phyloP scores from a whole-genome alignment of 2,329 filamentous ascomycete genomes.

The Beauveria sp. region DNA sequence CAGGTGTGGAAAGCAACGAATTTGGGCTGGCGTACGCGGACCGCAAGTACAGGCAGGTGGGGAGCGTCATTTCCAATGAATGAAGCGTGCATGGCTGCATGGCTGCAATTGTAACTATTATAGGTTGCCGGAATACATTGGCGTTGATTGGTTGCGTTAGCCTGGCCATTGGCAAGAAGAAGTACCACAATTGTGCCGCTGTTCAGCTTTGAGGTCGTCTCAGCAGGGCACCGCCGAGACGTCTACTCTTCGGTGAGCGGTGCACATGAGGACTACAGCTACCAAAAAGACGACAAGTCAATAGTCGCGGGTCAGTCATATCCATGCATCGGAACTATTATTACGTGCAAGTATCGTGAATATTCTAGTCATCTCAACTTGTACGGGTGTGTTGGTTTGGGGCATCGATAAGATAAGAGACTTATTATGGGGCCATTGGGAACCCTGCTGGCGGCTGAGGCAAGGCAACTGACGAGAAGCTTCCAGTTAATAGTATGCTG shows the following conservation, averaged over 20 bases:
- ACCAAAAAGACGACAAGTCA: too few species aligned
- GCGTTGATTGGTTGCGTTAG: not conserved
- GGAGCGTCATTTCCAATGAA: constrained; percentile 23
- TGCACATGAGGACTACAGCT: too few species aligned
- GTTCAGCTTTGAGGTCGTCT: not conserved
- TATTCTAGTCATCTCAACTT: not conserved
- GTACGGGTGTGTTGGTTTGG: not conserved
- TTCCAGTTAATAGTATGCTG: not conserved
- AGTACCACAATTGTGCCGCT: not conserved
- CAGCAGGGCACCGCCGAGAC: not conserved
- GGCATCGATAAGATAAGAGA: not conserved
- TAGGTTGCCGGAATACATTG: not conserved
- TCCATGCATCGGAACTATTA: too few species aligned
- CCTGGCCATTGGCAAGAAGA: not conserved
- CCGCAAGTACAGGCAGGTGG: constrained; percentile 38
- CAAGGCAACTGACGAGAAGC: not conserved
- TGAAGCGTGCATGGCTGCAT: not conserved
- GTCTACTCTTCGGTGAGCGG: too few species aligned
- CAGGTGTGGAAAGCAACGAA: constrained; percentile 22
- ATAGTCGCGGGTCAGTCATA: too few species aligned
- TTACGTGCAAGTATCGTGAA: not conserved
- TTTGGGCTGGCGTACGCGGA: constrained; percentile 44
- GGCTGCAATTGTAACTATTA: not conserved
- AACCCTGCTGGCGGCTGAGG: constrained; percentile 4
- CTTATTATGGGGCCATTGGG: not conserved